phyloP scores from a whole-genome alignment of 2,329 filamentous ascomycete species.

The Aspergillus amoenus region DNA sequence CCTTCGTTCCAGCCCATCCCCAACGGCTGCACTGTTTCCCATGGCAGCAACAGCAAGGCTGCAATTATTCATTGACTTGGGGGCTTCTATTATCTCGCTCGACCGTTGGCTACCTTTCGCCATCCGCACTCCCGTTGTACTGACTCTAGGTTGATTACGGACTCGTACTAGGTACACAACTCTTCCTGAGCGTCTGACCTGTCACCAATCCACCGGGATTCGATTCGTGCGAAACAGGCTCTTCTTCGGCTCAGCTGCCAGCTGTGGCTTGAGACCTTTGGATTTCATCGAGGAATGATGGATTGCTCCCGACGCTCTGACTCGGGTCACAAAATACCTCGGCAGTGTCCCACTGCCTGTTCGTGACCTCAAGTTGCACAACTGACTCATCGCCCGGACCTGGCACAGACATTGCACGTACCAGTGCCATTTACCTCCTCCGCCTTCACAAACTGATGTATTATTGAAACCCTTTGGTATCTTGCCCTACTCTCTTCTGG shows the following conservation, averaged over 20 bases:
- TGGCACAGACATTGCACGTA: too few species aligned
- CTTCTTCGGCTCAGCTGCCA: slow-evolving; percentile 2
- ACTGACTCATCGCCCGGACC: too few species aligned
- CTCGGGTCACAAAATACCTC: slow-evolving; percentile 11
- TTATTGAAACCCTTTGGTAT: too few species aligned
- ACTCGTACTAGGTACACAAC: neutral
- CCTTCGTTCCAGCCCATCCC: neutral
- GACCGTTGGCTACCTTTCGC: too few species aligned
- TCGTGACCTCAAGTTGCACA: too few species aligned
- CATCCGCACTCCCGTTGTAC: neutral
- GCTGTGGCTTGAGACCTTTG: slow-evolving; percentile 12
- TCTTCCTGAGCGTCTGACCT: slow-evolving; percentile 24
- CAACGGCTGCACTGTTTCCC: too few species aligned
- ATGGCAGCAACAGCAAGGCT: too few species aligned
- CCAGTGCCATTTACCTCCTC: too few species aligned
- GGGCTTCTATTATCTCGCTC: too few species aligned
- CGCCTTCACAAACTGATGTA: too few species aligned
- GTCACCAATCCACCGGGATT: slow-evolving; percentile 22
- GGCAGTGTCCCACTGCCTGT: neutral
- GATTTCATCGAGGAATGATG: neutral
- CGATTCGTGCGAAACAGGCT: neutral
- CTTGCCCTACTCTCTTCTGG: too few species aligned
- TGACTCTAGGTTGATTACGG: neutral
- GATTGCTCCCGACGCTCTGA: neutral
- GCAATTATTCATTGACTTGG: too few species aligned